Base-by-base conservation (phyloP, 306 rosid species). In the Cicer bijugum region DNA sequence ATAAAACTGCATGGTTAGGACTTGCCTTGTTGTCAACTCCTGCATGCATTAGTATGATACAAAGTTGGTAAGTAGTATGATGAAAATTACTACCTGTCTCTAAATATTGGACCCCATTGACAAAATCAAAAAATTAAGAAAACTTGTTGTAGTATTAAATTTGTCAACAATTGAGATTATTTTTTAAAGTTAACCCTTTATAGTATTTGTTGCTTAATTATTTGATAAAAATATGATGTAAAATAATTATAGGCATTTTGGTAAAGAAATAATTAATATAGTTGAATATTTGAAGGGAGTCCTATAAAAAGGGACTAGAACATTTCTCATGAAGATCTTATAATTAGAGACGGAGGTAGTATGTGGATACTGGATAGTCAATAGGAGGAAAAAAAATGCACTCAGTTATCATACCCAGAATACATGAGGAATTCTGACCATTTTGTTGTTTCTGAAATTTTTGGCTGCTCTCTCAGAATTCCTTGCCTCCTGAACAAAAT, bases 401-500 rank as follows among this genome's bases (percentile, higher is more conserved):
- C 75, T 66, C 55, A 12, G 42, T 47, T 42, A 62, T 69, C 89
- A 79, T 91, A 93, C 98, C 98, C 96, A 90, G 82, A 84, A 93
- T 72, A 93, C 82, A 78, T 16, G 84, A 81, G 98, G 98, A 86
- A 91, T 79, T 82, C 62, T 80, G 88, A 91, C 80, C 72, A 83
- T 46, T 77, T 86, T 83, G 77, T 88, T 89, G 82, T 85, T 84
- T 86, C 74, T 82, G 61, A 93, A 89, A 79, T 78, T 85, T 72
- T 71, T 81, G 60, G 93, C 85, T 65, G 96, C 86, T 82, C 80
- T 91, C 92, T 91, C 97, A 33, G 96, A 85, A 83, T 91, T 93
- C 83, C 82, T 84, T 68, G 92, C 97, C 86, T 93, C 98, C 76
- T 91, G 87, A 69, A 91, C 74, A 79, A 93, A 93, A 74, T 93